Evolutionary conservation across 2,329 filamentous ascomycete species (phyloP).

Genomic region (Catunica adiposa): DNA sequence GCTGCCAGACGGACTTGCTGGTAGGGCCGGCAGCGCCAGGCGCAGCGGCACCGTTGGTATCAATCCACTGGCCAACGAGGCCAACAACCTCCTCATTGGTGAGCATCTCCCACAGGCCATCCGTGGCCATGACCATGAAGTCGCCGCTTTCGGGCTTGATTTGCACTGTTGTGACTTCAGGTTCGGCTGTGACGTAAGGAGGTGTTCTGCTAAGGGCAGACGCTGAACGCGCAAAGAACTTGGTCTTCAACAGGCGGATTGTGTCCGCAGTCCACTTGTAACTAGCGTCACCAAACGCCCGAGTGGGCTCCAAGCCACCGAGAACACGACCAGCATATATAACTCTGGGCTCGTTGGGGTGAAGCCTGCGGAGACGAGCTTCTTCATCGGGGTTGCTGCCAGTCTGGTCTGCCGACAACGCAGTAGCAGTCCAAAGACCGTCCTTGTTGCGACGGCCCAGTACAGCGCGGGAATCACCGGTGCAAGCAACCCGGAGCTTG

Average conservation of each 20-base stretch:
- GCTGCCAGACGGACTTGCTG: constrained; percentile 48
- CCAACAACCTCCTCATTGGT: constrained; percentile 97
- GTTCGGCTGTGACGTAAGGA: constrained; percentile 93
- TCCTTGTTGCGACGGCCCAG: constrained; percentile 60
- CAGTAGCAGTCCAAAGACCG: constrained; percentile 84
- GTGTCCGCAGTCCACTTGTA: constrained; percentile 92
- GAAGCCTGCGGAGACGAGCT: constrained; percentile 64
- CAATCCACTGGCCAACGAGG: constrained; percentile 91
- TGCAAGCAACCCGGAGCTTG: constrained; percentile 82
- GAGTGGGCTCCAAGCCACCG: constrained; percentile 77
- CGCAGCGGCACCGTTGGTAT: constrained; percentile 44
- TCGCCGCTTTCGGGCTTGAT: constrained; percentile 80
- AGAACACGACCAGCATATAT: constrained; percentile 79
- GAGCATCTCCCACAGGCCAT: constrained; percentile 97
- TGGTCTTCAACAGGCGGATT: constrained; percentile 62
- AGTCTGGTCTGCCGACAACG: constrained; percentile 85
- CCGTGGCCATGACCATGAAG: constrained; percentile 90
- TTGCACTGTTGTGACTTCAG: constrained; percentile 82
- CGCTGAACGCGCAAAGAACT: constrained; percentile 74
- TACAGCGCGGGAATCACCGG: constrained; percentile 89
- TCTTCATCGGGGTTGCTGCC: constrained; percentile 76
- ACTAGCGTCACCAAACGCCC: constrained; percentile 87
- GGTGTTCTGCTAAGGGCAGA: constrained; percentile 70
- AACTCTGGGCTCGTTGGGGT: constrained; percentile 78
- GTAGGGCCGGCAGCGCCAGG: constrained; percentile 43